Conservation (phyloP, 805 yeast genomes). For the Candida boidinii region DNA sequence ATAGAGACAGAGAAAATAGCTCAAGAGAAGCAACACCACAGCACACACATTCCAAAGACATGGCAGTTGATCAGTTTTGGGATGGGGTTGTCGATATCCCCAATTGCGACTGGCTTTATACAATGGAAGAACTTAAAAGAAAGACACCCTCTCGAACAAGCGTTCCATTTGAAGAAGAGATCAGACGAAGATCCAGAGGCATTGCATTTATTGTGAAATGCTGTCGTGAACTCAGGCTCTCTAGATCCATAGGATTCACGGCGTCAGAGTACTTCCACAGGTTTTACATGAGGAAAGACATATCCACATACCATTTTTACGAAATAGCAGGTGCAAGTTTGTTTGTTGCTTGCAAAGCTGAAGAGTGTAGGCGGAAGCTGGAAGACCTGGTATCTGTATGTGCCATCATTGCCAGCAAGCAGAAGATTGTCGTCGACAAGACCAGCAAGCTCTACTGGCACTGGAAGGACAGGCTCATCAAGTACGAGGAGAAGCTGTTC, state of each 20-base stretch:
- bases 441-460: constrained; percentile 39
- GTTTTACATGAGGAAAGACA: constrained; percentile 38
- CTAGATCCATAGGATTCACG: constrained; percentile 37
- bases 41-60: too few relatives aligned
- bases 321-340: constrained; percentile 43
- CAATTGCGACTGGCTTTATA: constrained; percentile 19
- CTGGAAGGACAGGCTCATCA: constrained; percentile 40
- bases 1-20: neutral
- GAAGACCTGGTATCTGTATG: constrained; percentile 41
- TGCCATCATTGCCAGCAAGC: constrained; percentile 37
- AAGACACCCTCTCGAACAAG: constrained; percentile 28
- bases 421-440: constrained; percentile 30
- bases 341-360: constrained; percentile 45
- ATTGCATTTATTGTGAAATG: constrained; percentile 35
- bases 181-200: constrained; percentile 37
- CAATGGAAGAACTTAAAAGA: constrained; percentile 14
- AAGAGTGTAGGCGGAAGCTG: constrained; percentile 40
- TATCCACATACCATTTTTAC: constrained; percentile 35
- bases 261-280: constrained; percentile 42
- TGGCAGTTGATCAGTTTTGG: constrained; percentile 14
- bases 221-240: constrained; percentile 34
- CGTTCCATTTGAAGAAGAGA: constrained; percentile 29
- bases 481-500: constrained; percentile 35
- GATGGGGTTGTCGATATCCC: constrained; percentile 20
- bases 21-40: neutral